Percentiles rank a stretch among this genome's conserved stretches.
These are phyloP conservation scores for Plantago major DNA, from an alignment of 257 asterid genomes.

Conservation along the genomic window DNA sequence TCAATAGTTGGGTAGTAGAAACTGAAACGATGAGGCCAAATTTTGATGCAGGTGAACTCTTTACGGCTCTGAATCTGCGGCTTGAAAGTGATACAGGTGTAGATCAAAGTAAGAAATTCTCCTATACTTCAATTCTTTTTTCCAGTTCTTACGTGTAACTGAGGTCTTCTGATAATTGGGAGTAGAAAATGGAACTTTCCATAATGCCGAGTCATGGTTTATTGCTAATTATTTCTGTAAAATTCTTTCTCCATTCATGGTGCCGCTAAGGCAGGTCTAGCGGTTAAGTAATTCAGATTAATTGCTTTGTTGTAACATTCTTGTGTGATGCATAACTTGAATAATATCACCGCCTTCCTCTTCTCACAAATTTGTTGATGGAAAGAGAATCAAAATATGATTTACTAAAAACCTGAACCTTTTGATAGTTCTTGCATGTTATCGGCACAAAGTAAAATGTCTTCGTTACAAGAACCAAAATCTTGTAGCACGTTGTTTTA, in stretches of 20 bases:
- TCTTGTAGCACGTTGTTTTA: background rate
- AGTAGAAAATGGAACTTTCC: background rate
- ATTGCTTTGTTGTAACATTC: background rate
- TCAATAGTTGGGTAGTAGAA: background rate
- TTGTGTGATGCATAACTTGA: background rate
- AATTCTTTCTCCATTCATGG: background rate
- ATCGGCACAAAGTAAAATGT: background rate
- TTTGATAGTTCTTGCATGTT: background rate
- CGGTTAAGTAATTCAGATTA: background rate
- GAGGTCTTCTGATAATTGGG: background rate
- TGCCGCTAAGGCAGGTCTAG: background rate
- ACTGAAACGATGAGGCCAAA: slow-evolving; percentile 14
- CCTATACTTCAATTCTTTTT: slow-evolving; percentile 3
- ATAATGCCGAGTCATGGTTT: background rate
- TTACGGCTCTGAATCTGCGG: slow-evolving; percentile 65
- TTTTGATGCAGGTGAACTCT: slow-evolving; percentile 65
- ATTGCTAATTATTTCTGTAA: background rate
- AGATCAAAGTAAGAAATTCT: slow-evolving; percentile 59
- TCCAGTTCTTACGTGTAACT: background rate
- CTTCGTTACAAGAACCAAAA: background rate
- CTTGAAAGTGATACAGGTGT: slow-evolving; percentile 70
- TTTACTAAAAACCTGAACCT: background rate
- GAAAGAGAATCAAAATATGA: background rate
- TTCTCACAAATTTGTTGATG: background rate
- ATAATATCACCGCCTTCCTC: background rate